phyloP scores from a whole-genome alignment of 306 rosid species.

The Acacia crassicarpa region DNA sequence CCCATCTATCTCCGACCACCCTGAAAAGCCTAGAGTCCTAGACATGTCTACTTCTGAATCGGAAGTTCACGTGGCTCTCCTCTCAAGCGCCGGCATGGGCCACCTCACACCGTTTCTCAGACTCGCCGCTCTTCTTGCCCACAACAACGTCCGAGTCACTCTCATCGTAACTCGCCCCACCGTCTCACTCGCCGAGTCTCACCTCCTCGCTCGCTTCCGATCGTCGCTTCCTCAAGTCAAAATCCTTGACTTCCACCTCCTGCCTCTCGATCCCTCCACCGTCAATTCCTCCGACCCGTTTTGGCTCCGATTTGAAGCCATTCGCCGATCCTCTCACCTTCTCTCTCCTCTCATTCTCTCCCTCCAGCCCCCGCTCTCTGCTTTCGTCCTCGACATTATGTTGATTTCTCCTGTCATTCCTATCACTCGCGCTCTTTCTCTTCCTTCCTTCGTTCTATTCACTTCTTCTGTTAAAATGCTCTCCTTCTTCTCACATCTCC shows the following conservation, averaged over 20 bases:
- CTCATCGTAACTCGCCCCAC: constrained; percentile 43
- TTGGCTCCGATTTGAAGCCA: constrained; percentile 33
- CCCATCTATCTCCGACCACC: not conserved
- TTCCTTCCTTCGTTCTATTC: constrained; percentile 41
- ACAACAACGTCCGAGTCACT: constrained; percentile 26
- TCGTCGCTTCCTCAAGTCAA: constrained; percentile 33
- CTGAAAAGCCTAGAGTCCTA: not conserved
- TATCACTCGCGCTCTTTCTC: not conserved
- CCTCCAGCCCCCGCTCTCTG: constrained; percentile 38
- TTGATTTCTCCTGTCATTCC: constrained; percentile 36
- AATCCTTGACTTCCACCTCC: not conserved
- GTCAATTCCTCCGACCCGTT: constrained; percentile 47
- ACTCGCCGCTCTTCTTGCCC: constrained; percentile 29
- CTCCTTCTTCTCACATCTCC: not conserved
- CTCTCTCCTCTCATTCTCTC: constrained; percentile 39
- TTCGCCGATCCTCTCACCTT: constrained; percentile 43
- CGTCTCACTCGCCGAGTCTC: constrained; percentile 45
- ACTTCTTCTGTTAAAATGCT: constrained; percentile 24
- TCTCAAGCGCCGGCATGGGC: constrained; percentile 53
- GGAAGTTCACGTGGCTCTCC: constrained; percentile 32
- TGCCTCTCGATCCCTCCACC: not conserved
- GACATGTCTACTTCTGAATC: not conserved
- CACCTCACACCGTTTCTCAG: constrained; percentile 42
- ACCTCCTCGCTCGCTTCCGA: constrained; percentile 37
- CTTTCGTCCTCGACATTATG: constrained; percentile 30